A percentile compares a stretch with the other conserved stretches of the same genome.
Conservation (phyloP, 768 basidiomycete genomes). For the Boletus sp. region DNA sequence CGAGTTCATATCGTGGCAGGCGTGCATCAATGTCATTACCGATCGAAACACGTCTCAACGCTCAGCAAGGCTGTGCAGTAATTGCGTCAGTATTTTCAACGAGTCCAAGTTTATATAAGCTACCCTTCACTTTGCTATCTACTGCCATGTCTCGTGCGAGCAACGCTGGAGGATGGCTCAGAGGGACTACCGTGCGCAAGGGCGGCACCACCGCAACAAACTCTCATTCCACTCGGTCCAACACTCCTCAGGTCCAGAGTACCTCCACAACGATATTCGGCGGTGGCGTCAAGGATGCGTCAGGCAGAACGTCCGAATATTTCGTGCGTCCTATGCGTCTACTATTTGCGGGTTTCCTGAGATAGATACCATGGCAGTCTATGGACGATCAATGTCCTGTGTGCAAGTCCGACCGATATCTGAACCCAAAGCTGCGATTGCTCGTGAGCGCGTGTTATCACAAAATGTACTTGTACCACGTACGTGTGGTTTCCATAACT, state of each 20-base stretch:
- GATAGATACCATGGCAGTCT: constrained; percentile 42
- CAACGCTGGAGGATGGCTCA: constrained; percentile 50
- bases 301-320: constrained; percentile 78
- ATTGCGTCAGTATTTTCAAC: no score
- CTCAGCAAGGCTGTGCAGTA: no score
- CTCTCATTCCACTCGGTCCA: constrained; percentile 51
- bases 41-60: not conserved
- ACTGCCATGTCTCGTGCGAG: constrained; percentile 33
- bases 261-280: constrained; percentile 75
- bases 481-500: constrained; percentile 4
- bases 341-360: constrained; percentile 6
- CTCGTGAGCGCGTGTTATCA: constrained; percentile 97
- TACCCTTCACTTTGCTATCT: not conserved
- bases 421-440: constrained; percentile 91
- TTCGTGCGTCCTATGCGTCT: constrained; percentile 50
- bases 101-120: constrained; percentile 14
- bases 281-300: constrained; percentile 84
- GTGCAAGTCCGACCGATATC: constrained; percentile 93
- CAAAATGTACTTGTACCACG: constrained; percentile 70
- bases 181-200: constrained; percentile 75
- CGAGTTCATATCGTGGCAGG: no score
- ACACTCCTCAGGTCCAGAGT: constrained; percentile 66
- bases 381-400: constrained; percentile 97
- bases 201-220: constrained; percentile 46
- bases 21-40: no score